Evolutionary conservation across 2,329 filamentous ascomycete species (phyloP), one percentile per base, ranked within the genome.

Genomic region (Triangularia verruculosa): DNA sequence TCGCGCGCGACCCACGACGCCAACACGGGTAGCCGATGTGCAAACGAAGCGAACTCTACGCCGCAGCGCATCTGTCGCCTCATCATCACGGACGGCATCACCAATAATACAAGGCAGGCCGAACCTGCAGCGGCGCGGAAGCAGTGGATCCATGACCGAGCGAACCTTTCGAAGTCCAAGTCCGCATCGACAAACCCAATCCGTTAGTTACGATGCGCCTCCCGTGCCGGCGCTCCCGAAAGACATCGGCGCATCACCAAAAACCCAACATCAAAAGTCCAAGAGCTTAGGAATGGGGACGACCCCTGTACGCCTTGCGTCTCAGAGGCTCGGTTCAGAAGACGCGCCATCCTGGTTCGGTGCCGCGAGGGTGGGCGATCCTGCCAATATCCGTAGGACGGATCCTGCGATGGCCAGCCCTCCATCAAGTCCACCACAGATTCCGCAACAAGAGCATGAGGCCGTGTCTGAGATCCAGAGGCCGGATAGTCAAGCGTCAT

Each of bases 1-100:
- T 64, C 88, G 89, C 73, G 90, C 89, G 54, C 86, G 90, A 69
- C 89, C 92, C 9, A 88, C 88, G 59, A 88, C 90, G 2, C 93
- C 92, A 22, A 94, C 89, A 59, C 88, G 88, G 70, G 89, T 97
- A 62, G 89, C 87, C 74, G 87, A 92, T 72, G 86, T 96, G 53
- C 90, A 96, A 76, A 96, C 94, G 5, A 97, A 94, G 80, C 90
- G 93, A 73, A 93, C 90, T 73, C 76, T 86, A 65, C 86, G 92
- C 70, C 87, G 93, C 66, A 87, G 84, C 75, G 83, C 83, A 59
- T 96, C 93, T 0, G 78, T 85, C 51, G 91, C 91, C 1, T 94
- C 92, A 4, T 94, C 92, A 4, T 80, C 85, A 56, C 82, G 70
- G 73, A 74, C 66, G 12, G 62, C 63, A 13, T 62, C 66, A 1